These are phyloP conservation scores for Piromyces finnis DNA, from an alignment of 192 early-diverging fungal species.

Conservation along the genomic window DNA sequence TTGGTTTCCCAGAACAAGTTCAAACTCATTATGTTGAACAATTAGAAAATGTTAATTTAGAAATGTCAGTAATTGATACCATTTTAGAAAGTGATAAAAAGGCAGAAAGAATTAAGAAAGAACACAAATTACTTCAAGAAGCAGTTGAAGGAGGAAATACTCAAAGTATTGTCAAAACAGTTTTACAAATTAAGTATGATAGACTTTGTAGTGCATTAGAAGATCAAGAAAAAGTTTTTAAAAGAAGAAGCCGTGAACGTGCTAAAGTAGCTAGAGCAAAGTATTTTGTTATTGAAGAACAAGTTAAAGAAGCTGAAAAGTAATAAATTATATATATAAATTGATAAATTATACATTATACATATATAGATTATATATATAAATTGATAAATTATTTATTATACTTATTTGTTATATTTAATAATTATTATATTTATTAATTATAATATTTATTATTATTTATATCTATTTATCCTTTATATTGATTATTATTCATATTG, in stretches of 20 bases:
- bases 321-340: neutral
- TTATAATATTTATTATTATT: no score
- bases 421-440: no score
- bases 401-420: no score
- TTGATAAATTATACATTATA: no score
- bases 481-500: no score
- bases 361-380: no score
- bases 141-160: constrained; percentile 10
- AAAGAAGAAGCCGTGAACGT: neutral
- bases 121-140: constrained; percentile 21
- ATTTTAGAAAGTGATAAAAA: constrained; percentile 46
- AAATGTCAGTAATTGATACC: constrained; percentile 26
- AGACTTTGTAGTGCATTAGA: neutral
- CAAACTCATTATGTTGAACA: constrained; percentile 67
- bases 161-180: neutral
- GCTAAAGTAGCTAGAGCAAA: neutral
- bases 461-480: no score
- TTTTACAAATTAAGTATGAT: neutral
- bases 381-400: no score
- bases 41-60: constrained; percentile 35
- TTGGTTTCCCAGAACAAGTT: constrained; percentile 71
- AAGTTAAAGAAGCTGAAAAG: neutral
- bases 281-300: neutral
- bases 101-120: constrained; percentile 22
- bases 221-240: neutral